Percentiles rank a stretch among this genome's conserved stretches.
These are phyloP conservation scores for Amesomyces nigricolor DNA, from an alignment of 2,329 filamentous ascomycete species.

Conservation along the genomic window DNA sequence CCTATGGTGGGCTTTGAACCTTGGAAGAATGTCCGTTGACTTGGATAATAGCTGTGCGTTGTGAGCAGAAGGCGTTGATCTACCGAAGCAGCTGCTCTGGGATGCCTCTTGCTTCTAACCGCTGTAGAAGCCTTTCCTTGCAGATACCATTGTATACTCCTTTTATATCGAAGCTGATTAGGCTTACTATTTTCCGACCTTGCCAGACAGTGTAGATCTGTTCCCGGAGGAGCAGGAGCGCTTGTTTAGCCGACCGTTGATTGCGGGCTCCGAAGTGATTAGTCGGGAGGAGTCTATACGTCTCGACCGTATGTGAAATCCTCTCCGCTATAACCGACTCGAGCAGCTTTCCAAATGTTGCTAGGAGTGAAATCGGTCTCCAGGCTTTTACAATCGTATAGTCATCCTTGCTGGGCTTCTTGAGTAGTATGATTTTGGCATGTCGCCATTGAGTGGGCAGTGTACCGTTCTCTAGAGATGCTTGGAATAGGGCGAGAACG, in stretches of 20 bases:
- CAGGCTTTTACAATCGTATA: conserved; percentile 1
- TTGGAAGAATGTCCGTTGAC: conserved; percentile 5
- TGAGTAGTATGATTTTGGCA: conserved; percentile 4
- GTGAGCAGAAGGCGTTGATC: conserved; percentile 10
- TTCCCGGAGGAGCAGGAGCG: too few relatives aligned
- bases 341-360: conserved; percentile 4
- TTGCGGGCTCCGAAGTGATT: too few relatives aligned
- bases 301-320: not conserved
- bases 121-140: too few relatives aligned
- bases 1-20: not conserved
- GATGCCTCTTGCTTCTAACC: conserved; percentile 6
- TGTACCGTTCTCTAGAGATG: not conserved
- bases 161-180: too few relatives aligned
- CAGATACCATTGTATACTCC: too few relatives aligned
- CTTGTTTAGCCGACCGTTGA: too few relatives aligned
- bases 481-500: not conserved
- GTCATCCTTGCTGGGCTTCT: conserved; percentile 1
- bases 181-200: too few relatives aligned
- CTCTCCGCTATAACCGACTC: conserved; percentile 6
- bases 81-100: conserved; percentile 3
- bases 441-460: not conserved
- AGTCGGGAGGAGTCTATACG: too few relatives aligned
- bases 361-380: conserved; percentile 9
- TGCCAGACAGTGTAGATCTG: too few relatives aligned
- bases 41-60: conserved; percentile 6